Conservation (phyloP, 176 grass and related monocot genomes). For the Musa beccarii region DNA sequence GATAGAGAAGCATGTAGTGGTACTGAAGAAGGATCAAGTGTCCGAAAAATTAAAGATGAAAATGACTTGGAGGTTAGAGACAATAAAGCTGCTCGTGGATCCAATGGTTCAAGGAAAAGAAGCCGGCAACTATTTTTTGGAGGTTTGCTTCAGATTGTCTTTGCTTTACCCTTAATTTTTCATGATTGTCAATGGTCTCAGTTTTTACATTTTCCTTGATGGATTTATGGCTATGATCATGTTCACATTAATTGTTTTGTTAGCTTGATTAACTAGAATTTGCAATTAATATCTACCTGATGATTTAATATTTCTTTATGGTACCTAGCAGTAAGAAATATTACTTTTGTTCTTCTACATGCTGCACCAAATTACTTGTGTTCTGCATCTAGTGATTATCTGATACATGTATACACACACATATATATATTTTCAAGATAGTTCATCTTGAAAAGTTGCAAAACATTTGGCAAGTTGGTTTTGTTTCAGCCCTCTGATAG, state of each 20-base stretch:
- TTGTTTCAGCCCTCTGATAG: no score
- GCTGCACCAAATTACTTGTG: not conserved
- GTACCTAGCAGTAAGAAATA: not conserved
- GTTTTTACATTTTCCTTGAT: not conserved
- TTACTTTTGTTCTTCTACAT: not conserved
- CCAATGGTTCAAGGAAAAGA: slow-evolving; percentile 51
- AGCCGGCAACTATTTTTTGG: slow-evolving; percentile 74
- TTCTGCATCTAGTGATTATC: no score
- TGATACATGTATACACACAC: no score
- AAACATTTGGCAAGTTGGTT: no score
- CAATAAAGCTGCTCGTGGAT: slow-evolving; percentile 45
- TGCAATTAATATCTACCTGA: not conserved
- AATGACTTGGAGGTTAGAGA: slow-evolving; percentile 36
- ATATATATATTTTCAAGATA: no score
- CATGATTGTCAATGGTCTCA: slow-evolving; percentile 17
- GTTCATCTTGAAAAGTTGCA: no score
- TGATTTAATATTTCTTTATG: not conserved
- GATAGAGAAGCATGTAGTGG: slow-evolving; percentile 96
- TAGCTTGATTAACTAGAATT: not conserved
- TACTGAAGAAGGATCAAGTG: slow-evolving; percentile 70
- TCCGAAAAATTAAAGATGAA: slow-evolving; percentile 56
- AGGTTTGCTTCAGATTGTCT: slow-evolving; percentile 28
- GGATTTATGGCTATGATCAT: not conserved
- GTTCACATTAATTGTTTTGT: not conserved
- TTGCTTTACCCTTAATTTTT: slow-evolving; percentile 14